Conservation (phyloP, 768 basidiomycete genomes). For the Lactifluus piperatus region DNA sequence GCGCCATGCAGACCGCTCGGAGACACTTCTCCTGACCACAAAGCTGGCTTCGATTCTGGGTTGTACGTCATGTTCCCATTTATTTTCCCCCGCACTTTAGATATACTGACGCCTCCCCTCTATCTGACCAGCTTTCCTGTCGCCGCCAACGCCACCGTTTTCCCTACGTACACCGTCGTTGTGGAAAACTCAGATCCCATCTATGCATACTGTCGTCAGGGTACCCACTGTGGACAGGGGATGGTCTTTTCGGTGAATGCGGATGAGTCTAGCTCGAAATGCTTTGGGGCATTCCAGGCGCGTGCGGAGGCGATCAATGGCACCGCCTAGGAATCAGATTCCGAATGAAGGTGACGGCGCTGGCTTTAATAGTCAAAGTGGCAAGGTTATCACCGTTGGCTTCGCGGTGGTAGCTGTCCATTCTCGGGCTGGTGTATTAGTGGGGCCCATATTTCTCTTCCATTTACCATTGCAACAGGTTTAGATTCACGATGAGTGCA, state of each 20-base stretch:
- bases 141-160: conserved; percentile 31
- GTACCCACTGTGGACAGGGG: conserved; percentile 43
- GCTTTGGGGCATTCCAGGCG: conserved; percentile 43
- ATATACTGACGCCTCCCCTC: neutral
- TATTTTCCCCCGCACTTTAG: neutral
- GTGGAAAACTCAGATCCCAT: conserved; percentile 49
- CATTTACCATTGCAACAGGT: no score
- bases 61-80: conserved; percentile 26
- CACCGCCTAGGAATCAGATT: conserved; percentile 22
- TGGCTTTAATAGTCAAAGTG: neutral
- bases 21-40: conserved; percentile 36
- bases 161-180: conserved; percentile 44
- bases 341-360: conserved; percentile 10
- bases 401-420: no score
- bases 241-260: conserved; percentile 58
- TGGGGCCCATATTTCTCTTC: no score
- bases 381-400: no score
- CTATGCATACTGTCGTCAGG: conserved; percentile 48
- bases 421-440: no score
- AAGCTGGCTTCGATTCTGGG: conserved; percentile 34
- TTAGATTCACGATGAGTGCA: no score
- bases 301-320: conserved; percentile 40
- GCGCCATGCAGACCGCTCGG: conserved; percentile 33
- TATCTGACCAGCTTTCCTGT: conserved; percentile 43
- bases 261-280: conserved; percentile 39